Evolutionary conservation across 768 basidiomycete species (phyloP), one percentile per base, ranked within the genome.

Genomic region (Tubosaeta sp.): DNA sequence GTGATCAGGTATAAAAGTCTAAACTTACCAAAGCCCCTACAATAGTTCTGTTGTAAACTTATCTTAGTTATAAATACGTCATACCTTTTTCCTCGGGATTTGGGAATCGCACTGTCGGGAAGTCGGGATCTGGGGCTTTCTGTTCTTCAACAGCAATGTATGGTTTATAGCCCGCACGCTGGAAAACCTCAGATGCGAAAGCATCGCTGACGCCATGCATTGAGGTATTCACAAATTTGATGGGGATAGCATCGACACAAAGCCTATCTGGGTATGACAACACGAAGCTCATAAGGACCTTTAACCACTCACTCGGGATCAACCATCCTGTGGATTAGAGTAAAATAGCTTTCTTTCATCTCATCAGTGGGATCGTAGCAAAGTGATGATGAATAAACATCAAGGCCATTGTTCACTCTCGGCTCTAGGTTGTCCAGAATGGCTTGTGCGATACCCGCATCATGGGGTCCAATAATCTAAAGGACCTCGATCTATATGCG

Each of bases 61-160:
- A 53, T 54, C 27, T 19, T 17, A 53, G 19, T 6, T 6, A 43
- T 25, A 43, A 39, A 22, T 14, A 34, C 12, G 14, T 13, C 68
- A 50, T 62, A 81, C 92, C 92, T 69, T 88, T 85, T 66, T 95
- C 92, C 67, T 95, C 92, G 2, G 92, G 92, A 62, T 95, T 95
- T 2, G 92, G 92, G 66, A 90, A 93, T 19, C 70, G 72, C 16
- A 94, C 88, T 5, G 91, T 92, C 4, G 89, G 82, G 61, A 95
- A 95, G 27, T 91, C 81, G 5, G 92, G 89, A 68, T 95, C 86
- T 2, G 93, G 88, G 3, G 72, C 50, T 55, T 79, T 77, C 66
- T 95, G 92, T 56, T 83, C 77, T 46, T 65, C 61, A 11, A 92
- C 87, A 2, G 83, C 77, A 10, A 77, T 73, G 64, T 79, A 85